Base-by-base conservation (phyloP, 257 asterid genomes). In the Petunia secreta region DNA sequence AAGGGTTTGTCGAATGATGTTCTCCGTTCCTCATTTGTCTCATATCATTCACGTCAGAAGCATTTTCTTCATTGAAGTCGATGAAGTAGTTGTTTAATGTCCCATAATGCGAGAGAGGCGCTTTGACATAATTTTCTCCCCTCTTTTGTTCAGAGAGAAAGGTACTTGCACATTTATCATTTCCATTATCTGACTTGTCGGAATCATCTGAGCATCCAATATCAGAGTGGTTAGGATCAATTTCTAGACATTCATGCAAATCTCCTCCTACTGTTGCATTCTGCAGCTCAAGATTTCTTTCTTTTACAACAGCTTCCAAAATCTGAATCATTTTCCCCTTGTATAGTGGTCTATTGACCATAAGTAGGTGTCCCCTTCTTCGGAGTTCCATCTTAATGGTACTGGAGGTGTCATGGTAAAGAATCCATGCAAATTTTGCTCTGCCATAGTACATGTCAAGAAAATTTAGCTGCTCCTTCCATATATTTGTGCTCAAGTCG, bases 391-490 rank as follows among this genome's bases (percentile, higher is more conserved):
- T 81, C 87, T 94, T 93, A 65, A 94, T 75, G 84, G 85, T 74
- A 54, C 82, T 89, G 58, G 94, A 81, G 69, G 93, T 89, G 78
- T 92, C 96, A 48, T 90, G 97, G 82, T 88, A 90, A 57, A 94
- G 81, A 67, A 92, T 87, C 98, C 98, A 94, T 3, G 94, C 96
- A 34, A 94, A 91, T 88, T 73, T 90, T 71, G 91, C 93, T 80
- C 84, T 83, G 41, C 86, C 84, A 15, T 81, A 63, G 84, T 88
- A 89, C 66, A 81, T 82, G 41, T 94, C 95, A 13, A 94, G 93
- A 78, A 89, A 91, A 65, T 83, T 84, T 59, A 94, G 93, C 84
- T 94, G 98, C 54, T 93, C 95, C 87, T 83, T 90, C 98, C 98
- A 94, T 80, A 89, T 87, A 53, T 74, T 85, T 50, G 93, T 93